Evolutionary conservation across 345 rosid species (phyloP).

Genomic region (Populus simonii): DNA sequence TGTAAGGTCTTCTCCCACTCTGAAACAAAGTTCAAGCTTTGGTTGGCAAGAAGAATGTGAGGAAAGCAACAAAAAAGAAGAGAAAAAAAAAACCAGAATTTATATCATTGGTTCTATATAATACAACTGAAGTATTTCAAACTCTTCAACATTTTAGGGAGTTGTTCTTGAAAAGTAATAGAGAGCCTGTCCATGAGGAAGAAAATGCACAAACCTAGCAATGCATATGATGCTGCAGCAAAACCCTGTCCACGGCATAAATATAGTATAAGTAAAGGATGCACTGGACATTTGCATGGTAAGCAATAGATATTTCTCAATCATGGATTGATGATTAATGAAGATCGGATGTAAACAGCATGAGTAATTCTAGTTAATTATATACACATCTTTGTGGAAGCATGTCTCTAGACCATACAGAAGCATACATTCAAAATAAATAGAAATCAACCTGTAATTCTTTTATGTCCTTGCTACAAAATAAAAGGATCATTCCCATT

Average conservation of each 20-base stretch:
- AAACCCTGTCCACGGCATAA: constrained; percentile 51
- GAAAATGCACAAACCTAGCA: constrained; percentile 50
- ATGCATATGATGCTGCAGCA: constrained; percentile 54
- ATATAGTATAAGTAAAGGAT: constrained; percentile 13
- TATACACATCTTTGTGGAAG: too few species aligned
- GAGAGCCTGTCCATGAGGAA: not conserved
- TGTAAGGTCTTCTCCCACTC: constrained; percentile 93
- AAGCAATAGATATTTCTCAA: not conserved
- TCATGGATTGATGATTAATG: not conserved
- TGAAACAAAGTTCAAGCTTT: constrained; percentile 33
- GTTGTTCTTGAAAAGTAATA: not conserved
- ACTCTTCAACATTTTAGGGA: not conserved
- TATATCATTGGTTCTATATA: not conserved
- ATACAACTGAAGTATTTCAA: not conserved
- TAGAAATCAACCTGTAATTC: too few species aligned
- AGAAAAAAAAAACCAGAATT: not conserved
- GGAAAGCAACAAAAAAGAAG: not conserved
- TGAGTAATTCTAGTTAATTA: too few species aligned
- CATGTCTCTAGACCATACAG: too few species aligned
- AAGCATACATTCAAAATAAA: too few species aligned
- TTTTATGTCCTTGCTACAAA: too few species aligned
- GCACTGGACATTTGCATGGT: not conserved
- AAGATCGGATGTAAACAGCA: not conserved
- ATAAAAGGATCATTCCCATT: too few species aligned
- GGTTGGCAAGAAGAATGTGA: constrained; percentile 11